phyloP scores from a whole-genome alignment of 129 eudicot species.

The Chrysanthemum makinoi region DNA sequence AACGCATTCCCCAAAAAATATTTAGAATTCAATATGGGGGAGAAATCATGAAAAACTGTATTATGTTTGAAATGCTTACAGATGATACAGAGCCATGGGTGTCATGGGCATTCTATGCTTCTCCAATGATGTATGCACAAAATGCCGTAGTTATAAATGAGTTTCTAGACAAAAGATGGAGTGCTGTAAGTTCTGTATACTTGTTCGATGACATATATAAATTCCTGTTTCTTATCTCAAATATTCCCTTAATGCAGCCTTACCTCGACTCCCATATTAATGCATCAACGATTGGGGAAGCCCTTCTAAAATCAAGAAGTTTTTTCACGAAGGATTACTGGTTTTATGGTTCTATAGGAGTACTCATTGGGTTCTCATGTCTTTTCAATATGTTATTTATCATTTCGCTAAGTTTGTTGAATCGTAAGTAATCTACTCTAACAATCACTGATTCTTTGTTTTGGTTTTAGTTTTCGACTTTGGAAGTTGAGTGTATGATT shows the following conservation, averaged over 20 bases:
- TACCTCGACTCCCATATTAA: constrained; percentile 41
- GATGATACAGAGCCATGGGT: constrained; percentile 77
- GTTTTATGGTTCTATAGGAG: constrained; percentile 64
- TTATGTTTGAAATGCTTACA: constrained; percentile 18
- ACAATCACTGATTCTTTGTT: no score
- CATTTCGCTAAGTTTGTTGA: constrained; percentile 60
- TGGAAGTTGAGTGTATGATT: constrained; percentile 1
- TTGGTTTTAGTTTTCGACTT: background rate
- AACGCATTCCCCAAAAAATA: no score
- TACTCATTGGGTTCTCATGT: constrained; percentile 71
- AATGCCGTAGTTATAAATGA: constrained; percentile 71
- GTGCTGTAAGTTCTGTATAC: constrained; percentile 36
- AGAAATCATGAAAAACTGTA: background rate
- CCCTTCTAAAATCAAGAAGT: constrained; percentile 63
- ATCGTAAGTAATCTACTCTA: constrained; percentile 45
- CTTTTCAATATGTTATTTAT: constrained; percentile 73
- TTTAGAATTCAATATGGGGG: background rate
- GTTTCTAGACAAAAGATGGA: constrained; percentile 78
- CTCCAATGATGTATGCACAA: constrained; percentile 87
- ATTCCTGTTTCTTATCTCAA: background rate
- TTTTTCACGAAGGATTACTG: constrained; percentile 56
- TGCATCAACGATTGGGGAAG: constrained; percentile 66
- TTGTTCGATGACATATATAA: background rate
- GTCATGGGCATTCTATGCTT: constrained; percentile 71
- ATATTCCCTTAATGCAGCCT: constrained; percentile 34